phyloP scores from a whole-genome alignment of 345 rosid genomes.

The Acer negundo region DNA sequence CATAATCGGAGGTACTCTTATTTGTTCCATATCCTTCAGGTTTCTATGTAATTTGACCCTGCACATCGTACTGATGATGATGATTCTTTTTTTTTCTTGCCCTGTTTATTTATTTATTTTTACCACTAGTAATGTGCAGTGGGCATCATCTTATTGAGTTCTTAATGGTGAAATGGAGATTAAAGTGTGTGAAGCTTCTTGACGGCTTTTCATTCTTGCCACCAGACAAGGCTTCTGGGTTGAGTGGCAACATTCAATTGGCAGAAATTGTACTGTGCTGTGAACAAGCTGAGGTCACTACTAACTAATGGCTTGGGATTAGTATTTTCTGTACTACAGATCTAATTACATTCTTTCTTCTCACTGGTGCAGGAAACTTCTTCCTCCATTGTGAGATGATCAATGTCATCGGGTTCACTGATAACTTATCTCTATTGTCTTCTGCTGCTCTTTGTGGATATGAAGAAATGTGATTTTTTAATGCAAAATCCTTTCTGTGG shows the following conservation, averaged over 20 bases:
- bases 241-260: conserved; percentile 76
- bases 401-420: background rate
- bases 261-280: conserved; percentile 57
- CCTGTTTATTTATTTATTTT: conserved; percentile 6
- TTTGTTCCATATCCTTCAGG: conserved; percentile 3
- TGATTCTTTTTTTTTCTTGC: background rate
- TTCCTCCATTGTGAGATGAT: conserved; percentile 15
- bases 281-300: conserved; percentile 27
- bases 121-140: conserved; percentile 37
- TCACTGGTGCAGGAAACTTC: conserved; percentile 22
- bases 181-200: conserved; percentile 70
- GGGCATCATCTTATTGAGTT: conserved; percentile 94
- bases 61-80: background rate
- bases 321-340: conserved; percentile 7
- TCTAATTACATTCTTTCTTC: conserved; percentile 20
- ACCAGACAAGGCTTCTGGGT: conserved; percentile 55
- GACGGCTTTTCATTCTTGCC: conserved; percentile 90
- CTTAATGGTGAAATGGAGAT: conserved; percentile 86
- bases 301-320: conserved; percentile 9
- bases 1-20: conserved; percentile 78
- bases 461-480: background rate
- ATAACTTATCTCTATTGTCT: background rate
- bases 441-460: background rate
- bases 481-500: background rate
- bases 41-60: conserved; percentile 10